Percentiles rank a stretch among this genome's conserved stretches.
Evolutionary conservation across 2,329 filamentous ascomycete genomes (phyloP).

Genomic region (Orbilia ellipsospora): DNA sequence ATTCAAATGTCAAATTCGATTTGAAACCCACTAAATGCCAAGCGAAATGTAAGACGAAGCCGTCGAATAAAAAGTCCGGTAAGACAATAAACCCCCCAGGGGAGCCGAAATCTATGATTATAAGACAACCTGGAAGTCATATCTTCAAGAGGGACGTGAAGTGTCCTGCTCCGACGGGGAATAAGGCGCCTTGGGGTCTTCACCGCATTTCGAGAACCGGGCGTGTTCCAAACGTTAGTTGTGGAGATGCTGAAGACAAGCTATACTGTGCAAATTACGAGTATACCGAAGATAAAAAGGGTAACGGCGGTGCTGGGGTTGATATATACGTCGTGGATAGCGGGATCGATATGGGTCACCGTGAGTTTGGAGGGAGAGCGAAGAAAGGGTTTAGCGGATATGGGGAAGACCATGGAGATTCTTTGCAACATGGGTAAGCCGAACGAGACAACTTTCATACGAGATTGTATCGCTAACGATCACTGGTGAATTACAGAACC

Average conservation of each 20-base stretch:
- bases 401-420: slow-evolving; percentile 47
- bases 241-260: slow-evolving; percentile 8
- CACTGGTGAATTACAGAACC: neutral
- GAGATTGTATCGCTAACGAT: neutral
- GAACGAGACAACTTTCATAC: neutral
- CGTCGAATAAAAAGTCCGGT: neutral
- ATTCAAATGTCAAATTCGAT: neutral
- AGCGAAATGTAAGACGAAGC: neutral
- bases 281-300: slow-evolving; percentile 57
- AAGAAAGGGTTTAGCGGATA: slow-evolving; percentile 61
- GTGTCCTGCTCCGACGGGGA: neutral
- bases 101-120: no score
- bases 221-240: neutral
- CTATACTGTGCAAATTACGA: slow-evolving; percentile 56
- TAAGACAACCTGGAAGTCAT: neutral
- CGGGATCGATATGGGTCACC: slow-evolving; percentile 58
- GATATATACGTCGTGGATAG: slow-evolving; percentile 21
- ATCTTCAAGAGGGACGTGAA: neutral
- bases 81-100: neutral
- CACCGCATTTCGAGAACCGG: slow-evolving; percentile 12
- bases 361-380: slow-evolving; percentile 59
- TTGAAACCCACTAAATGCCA: neutral
- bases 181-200: slow-evolving; percentile 21
- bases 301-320: slow-evolving; percentile 60
- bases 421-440: neutral